Base-by-base conservation (phyloP, 2,329 filamentous ascomycete species). In the Aspergillus candidus region DNA sequence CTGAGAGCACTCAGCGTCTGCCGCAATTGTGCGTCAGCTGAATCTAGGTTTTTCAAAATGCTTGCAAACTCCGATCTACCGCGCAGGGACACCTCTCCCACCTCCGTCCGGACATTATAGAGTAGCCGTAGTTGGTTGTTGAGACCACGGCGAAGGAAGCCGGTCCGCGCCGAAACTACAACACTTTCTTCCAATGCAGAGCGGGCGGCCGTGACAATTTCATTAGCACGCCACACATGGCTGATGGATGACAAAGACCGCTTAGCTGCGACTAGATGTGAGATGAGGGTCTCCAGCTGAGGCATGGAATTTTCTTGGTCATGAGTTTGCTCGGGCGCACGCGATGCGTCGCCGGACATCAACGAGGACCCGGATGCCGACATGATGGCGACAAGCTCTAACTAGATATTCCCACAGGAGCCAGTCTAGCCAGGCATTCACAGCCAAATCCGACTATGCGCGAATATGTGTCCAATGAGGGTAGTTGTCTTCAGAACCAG, bases 221-320 rank as follows among this genome's bases (percentile, higher is more conserved):
- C 86, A 61, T 93, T 90, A 52, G 89, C 90, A 47, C 87, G 86
- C 62, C 87, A 83, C 40, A 96, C 88, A 48, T 86, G 82, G 34
- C 76, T 80, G 63, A 94, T 89, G 10, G 88, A 88, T 12, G 86
- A 86, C 4, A 97, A 77, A 1, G 90, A 90, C 35, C 88, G 82
- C 64, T 96, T 96, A 7, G 91, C 86, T 27, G 85, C 83, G 33
- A 96, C 80, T 31, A 96, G 83, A 68, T 94, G 83, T 41, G 82
- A 79, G 44, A 96, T 86, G 35, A 97, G 80, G 17, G 80, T 82
- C 56, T 94, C 88, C 59, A 94, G 78, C 17, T 61, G 59, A 31
- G 62, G 64, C 41, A 61, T 55, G 11, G 52, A 42, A 11, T 52
- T 51, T 32, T 54, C 41, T 15, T 54, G 51, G 35, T 38, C 35